Percentiles rank a stretch among this genome's conserved stretches.
Conservation (phyloP, 345 rosid species). For the Pugionium dolabratum region DNA sequence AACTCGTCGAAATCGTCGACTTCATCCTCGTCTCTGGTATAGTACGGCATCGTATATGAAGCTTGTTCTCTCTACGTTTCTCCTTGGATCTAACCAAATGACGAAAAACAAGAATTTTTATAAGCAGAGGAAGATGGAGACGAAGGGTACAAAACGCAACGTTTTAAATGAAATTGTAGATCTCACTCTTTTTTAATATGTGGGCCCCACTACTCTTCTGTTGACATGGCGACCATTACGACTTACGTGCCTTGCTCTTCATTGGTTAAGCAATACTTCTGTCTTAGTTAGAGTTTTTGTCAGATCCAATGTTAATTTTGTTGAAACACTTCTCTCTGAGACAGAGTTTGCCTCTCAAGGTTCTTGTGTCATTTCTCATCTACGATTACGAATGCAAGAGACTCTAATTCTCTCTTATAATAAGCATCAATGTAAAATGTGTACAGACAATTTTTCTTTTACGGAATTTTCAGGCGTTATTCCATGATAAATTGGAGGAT, state of each 20-base stretch:
- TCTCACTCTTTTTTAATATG: background rate
- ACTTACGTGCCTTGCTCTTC: slow-evolving; percentile 20
- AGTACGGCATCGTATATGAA: slow-evolving; percentile 72
- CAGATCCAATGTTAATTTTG: too few relatives aligned
- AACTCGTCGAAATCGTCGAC: slow-evolving; percentile 77
- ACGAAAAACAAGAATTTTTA: slow-evolving; percentile 3
- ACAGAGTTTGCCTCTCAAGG: too few relatives aligned
- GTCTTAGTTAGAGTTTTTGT: too few relatives aligned
- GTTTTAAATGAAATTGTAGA: slow-evolving; percentile 13
- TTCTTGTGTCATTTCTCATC: too few relatives aligned
- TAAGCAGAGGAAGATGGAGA: slow-evolving; percentile 3
- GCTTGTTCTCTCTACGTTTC: background rate
- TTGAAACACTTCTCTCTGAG: too few relatives aligned
- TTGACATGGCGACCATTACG: slow-evolving; percentile 35
- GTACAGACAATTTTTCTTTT: too few relatives aligned
- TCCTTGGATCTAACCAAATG: slow-evolving; percentile 17
- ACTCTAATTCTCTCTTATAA: background rate
- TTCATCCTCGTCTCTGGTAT: slow-evolving; percentile 51
- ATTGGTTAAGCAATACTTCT: too few relatives aligned
- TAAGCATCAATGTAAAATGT: background rate
- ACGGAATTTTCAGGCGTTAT: slow-evolving; percentile 54
- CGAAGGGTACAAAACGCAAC: slow-evolving; percentile 14
- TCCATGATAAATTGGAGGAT: slow-evolving; percentile 80
- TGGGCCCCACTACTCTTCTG: slow-evolving; percentile 1
- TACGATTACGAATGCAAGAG: too few relatives aligned